phyloP scores from a whole-genome alignment of 2,329 filamentous ascomycete genomes.

The Hypocreales sp. region DNA sequence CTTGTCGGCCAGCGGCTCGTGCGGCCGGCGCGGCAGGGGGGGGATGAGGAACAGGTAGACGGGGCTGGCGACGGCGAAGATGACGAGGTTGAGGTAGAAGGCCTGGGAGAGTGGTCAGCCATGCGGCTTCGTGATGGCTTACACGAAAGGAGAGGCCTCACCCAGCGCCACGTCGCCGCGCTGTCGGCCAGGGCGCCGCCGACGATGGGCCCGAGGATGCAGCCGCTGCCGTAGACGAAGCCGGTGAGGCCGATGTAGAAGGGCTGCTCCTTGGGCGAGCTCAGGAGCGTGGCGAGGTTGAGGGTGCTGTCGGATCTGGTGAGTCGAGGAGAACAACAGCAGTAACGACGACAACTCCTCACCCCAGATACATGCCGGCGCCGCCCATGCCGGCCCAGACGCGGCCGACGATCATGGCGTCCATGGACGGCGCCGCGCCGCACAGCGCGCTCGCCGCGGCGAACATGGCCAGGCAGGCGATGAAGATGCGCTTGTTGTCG shows the following conservation, averaged over 20 bases:
- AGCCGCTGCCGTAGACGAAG: slow-evolving; percentile 25
- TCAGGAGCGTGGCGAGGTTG: too few relatives aligned
- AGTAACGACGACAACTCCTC: too few relatives aligned
- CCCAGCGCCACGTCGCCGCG: slow-evolving; percentile 2
- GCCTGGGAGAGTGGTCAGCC: too few relatives aligned
- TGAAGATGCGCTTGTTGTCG: slow-evolving; percentile 23
- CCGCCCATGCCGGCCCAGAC: not conserved
- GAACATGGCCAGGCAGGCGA: slow-evolving; percentile 7
- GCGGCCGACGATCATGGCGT: slow-evolving; percentile 22
- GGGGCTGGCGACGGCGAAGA: slow-evolving; percentile 18
- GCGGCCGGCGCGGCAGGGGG: slow-evolving; percentile 5
- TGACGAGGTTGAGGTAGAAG: slow-evolving; percentile 39
- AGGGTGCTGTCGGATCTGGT: too few relatives aligned
- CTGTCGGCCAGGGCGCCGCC: slow-evolving; percentile 1
- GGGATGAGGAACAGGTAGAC: slow-evolving; percentile 13
- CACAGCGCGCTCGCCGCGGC: slow-evolving; percentile 16
- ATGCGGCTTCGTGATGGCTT: too few relatives aligned
- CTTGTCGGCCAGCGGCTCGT: slow-evolving; percentile 4
- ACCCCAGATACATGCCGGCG: slow-evolving; percentile 9
- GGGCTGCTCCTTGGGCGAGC: slow-evolving; percentile 8
- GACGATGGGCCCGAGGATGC: slow-evolving; percentile 27
- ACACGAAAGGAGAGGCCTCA: too few relatives aligned
- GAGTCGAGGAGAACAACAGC: too few relatives aligned
- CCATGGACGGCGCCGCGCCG: slow-evolving; percentile 23
- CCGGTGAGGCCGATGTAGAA: slow-evolving; percentile 9